These are phyloP conservation scores for Mycena rebaudengoi DNA, from an alignment of 768 basidiomycete genomes.

Conservation along the genomic window DNA sequence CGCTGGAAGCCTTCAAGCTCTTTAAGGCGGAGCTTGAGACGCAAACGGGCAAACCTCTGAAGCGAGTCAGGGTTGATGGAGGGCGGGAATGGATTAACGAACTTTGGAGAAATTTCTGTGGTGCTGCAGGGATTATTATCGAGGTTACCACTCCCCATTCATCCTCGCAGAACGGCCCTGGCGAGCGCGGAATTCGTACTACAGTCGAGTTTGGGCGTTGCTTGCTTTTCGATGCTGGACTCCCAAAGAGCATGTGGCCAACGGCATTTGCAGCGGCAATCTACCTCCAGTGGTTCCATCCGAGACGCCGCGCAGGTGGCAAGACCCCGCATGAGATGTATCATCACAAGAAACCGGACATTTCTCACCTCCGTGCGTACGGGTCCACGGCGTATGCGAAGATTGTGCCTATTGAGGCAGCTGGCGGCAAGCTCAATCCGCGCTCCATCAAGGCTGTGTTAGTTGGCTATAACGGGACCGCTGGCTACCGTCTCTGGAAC, in stretches of 20 bases:
- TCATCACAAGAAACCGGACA: constrained; percentile 28
- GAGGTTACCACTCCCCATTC: constrained; percentile 38
- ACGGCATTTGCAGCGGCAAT: constrained; percentile 15
- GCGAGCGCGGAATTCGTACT: constrained; percentile 36
- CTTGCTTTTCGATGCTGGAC: constrained; percentile 30
- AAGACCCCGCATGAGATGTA: constrained; percentile 31
- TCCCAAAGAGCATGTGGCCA: constrained; percentile 32
- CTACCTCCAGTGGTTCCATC: constrained; percentile 28
- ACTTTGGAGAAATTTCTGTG: neutral
- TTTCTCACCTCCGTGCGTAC: constrained; percentile 40
- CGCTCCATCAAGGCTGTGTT: constrained; percentile 29
- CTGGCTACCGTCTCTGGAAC: constrained; percentile 32
- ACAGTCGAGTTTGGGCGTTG: constrained; percentile 33
- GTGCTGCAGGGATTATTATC: neutral
- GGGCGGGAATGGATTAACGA: constrained; percentile 9
- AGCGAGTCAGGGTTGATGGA: neutral
- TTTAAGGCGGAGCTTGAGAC: neutral
- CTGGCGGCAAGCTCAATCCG: constrained; percentile 22
- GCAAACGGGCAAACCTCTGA: constrained; percentile 1
- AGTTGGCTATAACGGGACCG: constrained; percentile 32
- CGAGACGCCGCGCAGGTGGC: neutral
- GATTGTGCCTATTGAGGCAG: constrained; percentile 14
- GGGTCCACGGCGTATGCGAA: constrained; percentile 41
- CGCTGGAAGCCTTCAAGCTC: neutral
- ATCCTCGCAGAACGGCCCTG: constrained; percentile 40